These are phyloP conservation scores for Dactylellina drechsleri DNA, from an alignment of 2,329 filamentous ascomycete genomes.

Conservation along the genomic window DNA sequence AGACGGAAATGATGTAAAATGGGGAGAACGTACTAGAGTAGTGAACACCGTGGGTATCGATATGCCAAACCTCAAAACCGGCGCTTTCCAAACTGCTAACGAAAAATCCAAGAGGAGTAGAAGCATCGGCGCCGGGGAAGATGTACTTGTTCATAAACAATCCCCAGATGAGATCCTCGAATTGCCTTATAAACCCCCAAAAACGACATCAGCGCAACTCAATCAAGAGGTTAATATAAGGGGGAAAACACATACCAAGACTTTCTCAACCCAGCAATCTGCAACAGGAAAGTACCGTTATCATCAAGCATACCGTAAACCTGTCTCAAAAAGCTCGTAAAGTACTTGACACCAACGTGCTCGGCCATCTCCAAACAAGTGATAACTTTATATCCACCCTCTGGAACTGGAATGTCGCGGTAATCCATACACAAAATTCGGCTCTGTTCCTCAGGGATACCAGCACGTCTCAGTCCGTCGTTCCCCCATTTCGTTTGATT, in stretches of 20 bases:
- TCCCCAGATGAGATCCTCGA: constrained; percentile 91
- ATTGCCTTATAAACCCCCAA: constrained; percentile 27
- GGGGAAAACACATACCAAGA: constrained; percentile 80
- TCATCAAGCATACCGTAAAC: constrained; percentile 96
- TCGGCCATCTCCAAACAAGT: constrained; percentile 98
- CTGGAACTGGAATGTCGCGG: constrained; percentile 85
- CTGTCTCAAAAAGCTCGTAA: constrained; percentile 81
- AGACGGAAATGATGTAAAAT: not conserved
- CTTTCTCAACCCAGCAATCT: constrained; percentile 93
- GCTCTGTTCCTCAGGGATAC: constrained; percentile 86
- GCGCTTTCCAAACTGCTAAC: constrained; percentile 84
- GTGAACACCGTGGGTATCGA: constrained; percentile 87
- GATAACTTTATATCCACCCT: constrained; percentile 89
- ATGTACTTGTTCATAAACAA: constrained; percentile 99
- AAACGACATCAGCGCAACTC: not conserved
- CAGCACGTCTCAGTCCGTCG: constrained; percentile 81
- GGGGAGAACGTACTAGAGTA: constrained; percentile 38
- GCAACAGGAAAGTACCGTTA: constrained; percentile 93
- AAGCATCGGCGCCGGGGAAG: constrained; percentile 96
- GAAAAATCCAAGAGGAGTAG: constrained; percentile 88
- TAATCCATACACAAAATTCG: constrained; percentile 96
- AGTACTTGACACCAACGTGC: constrained; percentile 94
- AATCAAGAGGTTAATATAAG: not conserved
- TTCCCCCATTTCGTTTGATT: constrained; percentile 99
- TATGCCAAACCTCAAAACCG: constrained; percentile 87